Evolutionary conservation across 345 rosid genomes (phyloP), one percentile per base, ranked within the genome.

Genomic region (Eucalyptus brandiana): DNA sequence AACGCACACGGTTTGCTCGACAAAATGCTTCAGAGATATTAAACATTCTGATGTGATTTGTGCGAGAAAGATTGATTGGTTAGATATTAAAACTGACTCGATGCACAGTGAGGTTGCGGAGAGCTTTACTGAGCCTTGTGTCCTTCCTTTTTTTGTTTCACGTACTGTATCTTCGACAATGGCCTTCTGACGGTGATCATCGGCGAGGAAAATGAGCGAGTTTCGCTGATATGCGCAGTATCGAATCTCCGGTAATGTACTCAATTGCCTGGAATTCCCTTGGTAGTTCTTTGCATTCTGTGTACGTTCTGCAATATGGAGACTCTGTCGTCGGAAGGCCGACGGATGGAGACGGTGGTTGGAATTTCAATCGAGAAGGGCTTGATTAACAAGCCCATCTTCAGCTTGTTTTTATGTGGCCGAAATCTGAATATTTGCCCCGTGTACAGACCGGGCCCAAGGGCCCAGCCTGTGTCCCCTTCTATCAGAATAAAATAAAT

Each of bases 141-240:
- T 13, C 14, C 34, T 12, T 53, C 56, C 24, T 7, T 47, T 47
- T 58, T 58, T 58, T 12, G n/a, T 58, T 58, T 11, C 13, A 12
- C 0, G 16, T 58, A 26, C 67, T 58, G 67, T 12, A 5, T 58
- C 67, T 58, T 58, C 15, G 2, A 58, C 0, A 1, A 58, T 0
- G 4, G n/a, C 67, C 67, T 11, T 58, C 65, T 9, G 28, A 26
- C 9, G 62, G 30, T 5, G 62, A 24, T 56, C 28, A 23, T 56
- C 1, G 3, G 30, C n/a, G 0, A 58, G 67, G n/a, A 26, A 58
- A 58, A 58, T 26, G 30, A 58, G 6, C 67, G n/a, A 58, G 14
- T 6, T 28, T 58, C 0, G 45, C 45, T 44, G 45, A 44, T 44
- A 44, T 44, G 45, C 45, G 30, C 30, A 12, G 1, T 1, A 26